Percentiles rank a stretch among this genome's conserved stretches.
These are phyloP conservation scores for Phytophthora vignae DNA, from an alignment of 352 stramenopile species.

Conservation along the genomic window DNA sequence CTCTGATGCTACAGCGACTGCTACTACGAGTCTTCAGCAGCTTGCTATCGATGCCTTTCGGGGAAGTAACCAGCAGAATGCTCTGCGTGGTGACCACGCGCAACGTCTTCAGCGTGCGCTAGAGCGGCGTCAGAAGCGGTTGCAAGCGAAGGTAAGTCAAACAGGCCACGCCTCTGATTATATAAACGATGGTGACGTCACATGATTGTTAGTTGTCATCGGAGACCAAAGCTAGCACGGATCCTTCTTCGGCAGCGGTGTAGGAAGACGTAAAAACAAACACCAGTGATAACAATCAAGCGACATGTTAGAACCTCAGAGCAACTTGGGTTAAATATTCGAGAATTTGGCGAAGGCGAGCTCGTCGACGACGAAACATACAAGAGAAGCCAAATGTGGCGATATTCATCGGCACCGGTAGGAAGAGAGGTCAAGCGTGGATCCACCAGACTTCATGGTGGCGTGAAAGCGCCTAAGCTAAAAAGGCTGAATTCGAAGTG, in stretches of 20 bases:
- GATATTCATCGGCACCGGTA: too few relatives aligned
- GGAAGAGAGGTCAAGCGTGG: too few relatives aligned
- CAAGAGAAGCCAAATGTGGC: too few relatives aligned
- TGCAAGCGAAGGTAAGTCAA: slow-evolving; percentile 53
- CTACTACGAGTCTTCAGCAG: slow-evolving; percentile 22
- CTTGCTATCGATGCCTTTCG: slow-evolving; percentile 10
- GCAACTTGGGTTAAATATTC: too few relatives aligned
- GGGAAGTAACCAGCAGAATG: slow-evolving; percentile 17
- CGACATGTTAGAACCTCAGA: too few relatives aligned
- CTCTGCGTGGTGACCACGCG: slow-evolving; percentile 23
- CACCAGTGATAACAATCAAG: too few relatives aligned
- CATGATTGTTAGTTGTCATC: slow-evolving; percentile 19
- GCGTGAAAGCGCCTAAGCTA: too few relatives aligned
- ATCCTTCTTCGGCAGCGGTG: not conserved
- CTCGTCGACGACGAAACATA: too few relatives aligned
- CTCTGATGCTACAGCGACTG: slow-evolving; percentile 3
- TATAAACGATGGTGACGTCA: not conserved
- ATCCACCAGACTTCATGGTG: too few relatives aligned
- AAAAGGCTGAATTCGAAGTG: too few relatives aligned
- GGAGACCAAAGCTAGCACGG: slow-evolving; percentile 24
- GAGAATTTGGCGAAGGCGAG: too few relatives aligned
- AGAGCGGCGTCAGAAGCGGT: slow-evolving; percentile 52
- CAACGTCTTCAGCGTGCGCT: slow-evolving; percentile 56
- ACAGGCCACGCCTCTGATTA: not conserved
- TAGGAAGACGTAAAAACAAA: too few relatives aligned